These are phyloP conservation scores for Sabuloglossum arenarium DNA, from an alignment of 495 filamentous ascomycete genomes.

Conservation along the genomic window DNA sequence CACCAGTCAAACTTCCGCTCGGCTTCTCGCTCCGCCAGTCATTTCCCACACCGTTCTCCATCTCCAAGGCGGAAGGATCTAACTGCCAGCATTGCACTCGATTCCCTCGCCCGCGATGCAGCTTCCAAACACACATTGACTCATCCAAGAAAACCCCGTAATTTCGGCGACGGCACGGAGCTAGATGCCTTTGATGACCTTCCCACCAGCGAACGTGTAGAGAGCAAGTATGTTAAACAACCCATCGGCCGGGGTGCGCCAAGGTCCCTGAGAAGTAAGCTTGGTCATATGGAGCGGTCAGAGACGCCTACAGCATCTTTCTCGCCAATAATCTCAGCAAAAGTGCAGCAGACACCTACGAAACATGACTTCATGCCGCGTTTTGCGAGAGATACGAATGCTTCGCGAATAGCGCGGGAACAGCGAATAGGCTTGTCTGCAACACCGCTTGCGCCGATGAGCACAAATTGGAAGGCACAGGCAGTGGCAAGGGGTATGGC, in stretches of 20 bases:
- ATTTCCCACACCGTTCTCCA: conserved; percentile 29
- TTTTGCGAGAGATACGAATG: conserved; percentile 86
- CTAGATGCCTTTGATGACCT: conserved; percentile 87
- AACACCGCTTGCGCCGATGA: conserved; percentile 40
- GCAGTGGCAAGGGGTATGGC: conserved; percentile 19
- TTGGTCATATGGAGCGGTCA: conserved; percentile 24
- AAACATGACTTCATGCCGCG: conserved; percentile 40
- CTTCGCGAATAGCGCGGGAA: conserved; percentile 74
- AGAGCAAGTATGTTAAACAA: conserved; percentile 64
- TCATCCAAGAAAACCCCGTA: conserved; percentile 47
- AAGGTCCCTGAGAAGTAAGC: conserved; percentile 34
- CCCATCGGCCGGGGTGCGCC: conserved; percentile 52
- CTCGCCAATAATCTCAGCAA: conserved; percentile 18
- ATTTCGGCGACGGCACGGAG: conserved; percentile 85
- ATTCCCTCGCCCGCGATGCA: conserved; percentile 31
- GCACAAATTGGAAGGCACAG: conserved; percentile 63
- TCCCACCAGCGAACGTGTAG: conserved; percentile 64
- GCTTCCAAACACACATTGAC: conserved; percentile 44
- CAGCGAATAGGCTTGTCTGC: conserved; percentile 38
- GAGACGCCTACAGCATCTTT: neutral
- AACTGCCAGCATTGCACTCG: conserved; percentile 18
- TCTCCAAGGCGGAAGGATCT: conserved; percentile 33
- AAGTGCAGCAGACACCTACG: conserved; percentile 27
- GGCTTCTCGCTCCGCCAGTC: conserved; percentile 14
- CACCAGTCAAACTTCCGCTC: conserved; percentile 14